Evolutionary conservation across 768 basidiomycete species (phyloP).

Genomic region (Tulasnella sp.): DNA sequence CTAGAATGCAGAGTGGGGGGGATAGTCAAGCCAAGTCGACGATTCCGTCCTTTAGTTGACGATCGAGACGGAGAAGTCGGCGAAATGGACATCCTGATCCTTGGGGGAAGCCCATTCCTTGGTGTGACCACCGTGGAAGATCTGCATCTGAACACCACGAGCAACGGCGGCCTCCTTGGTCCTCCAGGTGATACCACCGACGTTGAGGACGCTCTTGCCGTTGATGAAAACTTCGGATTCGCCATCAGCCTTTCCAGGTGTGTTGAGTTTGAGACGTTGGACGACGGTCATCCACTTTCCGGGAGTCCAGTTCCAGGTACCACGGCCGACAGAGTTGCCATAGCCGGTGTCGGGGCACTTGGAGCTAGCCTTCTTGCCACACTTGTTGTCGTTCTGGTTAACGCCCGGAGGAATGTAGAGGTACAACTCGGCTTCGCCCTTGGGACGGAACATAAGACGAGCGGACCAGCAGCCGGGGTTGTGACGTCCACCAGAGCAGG

Average conservation of each 20-base stretch:
- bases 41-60: background rate
- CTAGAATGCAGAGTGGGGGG: background rate
- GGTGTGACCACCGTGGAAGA: constrained; percentile 14
- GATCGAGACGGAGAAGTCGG: constrained; percentile 18
- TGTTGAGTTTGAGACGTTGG: constrained; percentile 67
- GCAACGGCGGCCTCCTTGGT: background rate
- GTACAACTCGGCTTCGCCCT: constrained; percentile 59
- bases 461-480: constrained; percentile 55
- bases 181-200: constrained; percentile 6
- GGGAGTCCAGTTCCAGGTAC: constrained; percentile 52
- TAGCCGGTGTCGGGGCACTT: constrained; percentile 39
- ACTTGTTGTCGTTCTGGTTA: constrained; percentile 25
- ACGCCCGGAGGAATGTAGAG: constrained; percentile 48
- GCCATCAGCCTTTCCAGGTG: constrained; percentile 59
- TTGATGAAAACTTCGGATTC: constrained; percentile 25
- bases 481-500: constrained; percentile 62
- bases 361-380: constrained; percentile 42
- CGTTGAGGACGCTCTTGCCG: constrained; percentile 3
- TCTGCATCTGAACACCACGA: constrained; percentile 15
- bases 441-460: constrained; percentile 65
- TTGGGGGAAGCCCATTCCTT: constrained; percentile 18
- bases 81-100: constrained; percentile 10
- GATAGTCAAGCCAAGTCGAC: background rate
- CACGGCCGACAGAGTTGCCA: constrained; percentile 61
- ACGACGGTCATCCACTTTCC: constrained; percentile 62